A percentile compares a stretch with the other conserved stretches of the same genome.
Conservation (phyloP, 164 flowering plant species). For the Macadamia integrifolia region DNA sequence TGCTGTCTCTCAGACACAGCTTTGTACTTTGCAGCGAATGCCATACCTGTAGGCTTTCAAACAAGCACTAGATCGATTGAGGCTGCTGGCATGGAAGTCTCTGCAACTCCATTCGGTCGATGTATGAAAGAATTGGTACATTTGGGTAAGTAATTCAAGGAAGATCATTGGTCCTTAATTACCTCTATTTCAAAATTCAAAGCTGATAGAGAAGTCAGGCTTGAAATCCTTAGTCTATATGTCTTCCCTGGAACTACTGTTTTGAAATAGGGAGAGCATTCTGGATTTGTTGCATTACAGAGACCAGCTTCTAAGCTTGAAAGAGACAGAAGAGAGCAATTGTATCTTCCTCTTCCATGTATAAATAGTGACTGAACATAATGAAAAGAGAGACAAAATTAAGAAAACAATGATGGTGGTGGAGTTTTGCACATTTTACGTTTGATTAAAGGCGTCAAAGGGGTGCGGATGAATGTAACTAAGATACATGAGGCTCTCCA, state of each 20-base stretch:
- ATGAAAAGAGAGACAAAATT: not conserved
- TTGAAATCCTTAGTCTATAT: conserved; percentile 60
- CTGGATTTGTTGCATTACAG: conserved; percentile 56
- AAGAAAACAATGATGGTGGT: not conserved
- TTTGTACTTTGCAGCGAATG: no score
- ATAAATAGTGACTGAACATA: conserved; percentile 72
- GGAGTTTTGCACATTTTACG: not conserved
- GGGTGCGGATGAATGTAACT: not conserved
- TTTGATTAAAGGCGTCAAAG: not conserved
- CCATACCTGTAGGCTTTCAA: no score
- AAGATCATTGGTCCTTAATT: not conserved
- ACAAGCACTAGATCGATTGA: no score
- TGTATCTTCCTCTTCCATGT: conserved; percentile 73
- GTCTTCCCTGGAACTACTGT: conserved; percentile 78
- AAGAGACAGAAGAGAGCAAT: conserved; percentile 35
- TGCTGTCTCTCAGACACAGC: no score
- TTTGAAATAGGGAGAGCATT: conserved; percentile 51
- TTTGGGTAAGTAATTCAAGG: not conserved
- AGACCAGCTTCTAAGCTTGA: conserved; percentile 17
- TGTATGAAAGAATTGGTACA: not conserved
- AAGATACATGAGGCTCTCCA: conserved; percentile 74
- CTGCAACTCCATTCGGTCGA: no score
- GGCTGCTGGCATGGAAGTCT: no score
- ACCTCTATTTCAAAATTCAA: conserved; percentile 81
- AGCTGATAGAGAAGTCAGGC: conserved; percentile 71